Conservation (phyloP, 1,284 basidiomycete genomes). For the Thecaphora thlaspeos region DNA sequence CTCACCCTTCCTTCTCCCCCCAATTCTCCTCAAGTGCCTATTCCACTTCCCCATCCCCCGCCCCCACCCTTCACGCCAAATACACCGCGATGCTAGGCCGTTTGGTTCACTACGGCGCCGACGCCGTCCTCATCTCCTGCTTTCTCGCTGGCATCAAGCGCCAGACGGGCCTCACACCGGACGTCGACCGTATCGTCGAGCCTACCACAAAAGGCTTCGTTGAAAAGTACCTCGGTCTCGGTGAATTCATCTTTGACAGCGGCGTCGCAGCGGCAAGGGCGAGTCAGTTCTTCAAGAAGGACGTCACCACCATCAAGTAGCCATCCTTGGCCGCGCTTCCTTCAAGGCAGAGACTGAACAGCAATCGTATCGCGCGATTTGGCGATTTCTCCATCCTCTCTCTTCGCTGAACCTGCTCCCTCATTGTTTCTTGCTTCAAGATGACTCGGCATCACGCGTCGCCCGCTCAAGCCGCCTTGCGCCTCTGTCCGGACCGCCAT, state of each 20-base stretch:
- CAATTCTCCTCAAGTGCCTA: too few relatives aligned
- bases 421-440: too few relatives aligned
- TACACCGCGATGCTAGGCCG: slow-evolving; percentile 62
- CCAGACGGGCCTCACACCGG: slow-evolving; percentile 60
- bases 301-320: slow-evolving; percentile 2
- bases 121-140: slow-evolving; percentile 82
- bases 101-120: slow-evolving; percentile 78
- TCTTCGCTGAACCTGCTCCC: too few relatives aligned
- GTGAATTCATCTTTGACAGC: slow-evolving; percentile 77
- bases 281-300: slow-evolving; percentile 35
- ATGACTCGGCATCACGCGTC: too few relatives aligned
- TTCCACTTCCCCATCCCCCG: neutral
- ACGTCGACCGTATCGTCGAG: slow-evolving; percentile 59
- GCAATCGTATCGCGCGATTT: too few relatives aligned
- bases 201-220: slow-evolving; percentile 72
- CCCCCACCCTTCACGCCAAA: neutral
- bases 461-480: too few relatives aligned
- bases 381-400: too few relatives aligned
- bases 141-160: slow-evolving; percentile 87
- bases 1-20: too few relatives aligned
- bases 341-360: neutral
- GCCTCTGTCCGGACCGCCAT: too few relatives aligned
- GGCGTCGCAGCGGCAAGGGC: slow-evolving; percentile 43
- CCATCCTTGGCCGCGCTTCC: neutral
- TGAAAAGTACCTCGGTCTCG: slow-evolving; percentile 78